These are phyloP conservation scores for Mycena vitilis DNA, from an alignment of 768 basidiomycete species.

Conservation along the genomic window DNA sequence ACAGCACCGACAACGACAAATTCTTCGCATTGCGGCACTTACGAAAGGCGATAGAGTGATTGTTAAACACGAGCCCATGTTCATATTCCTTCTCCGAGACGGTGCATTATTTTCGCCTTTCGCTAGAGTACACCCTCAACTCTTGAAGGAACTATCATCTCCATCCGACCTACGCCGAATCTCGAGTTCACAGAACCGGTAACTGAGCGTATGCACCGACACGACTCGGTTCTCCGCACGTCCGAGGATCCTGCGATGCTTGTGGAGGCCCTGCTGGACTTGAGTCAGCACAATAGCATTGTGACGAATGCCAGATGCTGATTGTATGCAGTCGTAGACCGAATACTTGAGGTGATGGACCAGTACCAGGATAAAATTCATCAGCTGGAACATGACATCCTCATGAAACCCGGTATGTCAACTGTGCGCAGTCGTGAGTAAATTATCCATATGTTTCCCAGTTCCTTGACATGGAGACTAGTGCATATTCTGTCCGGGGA, in stretches of 20 bases:
- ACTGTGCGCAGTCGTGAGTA: constrained; percentile 68
- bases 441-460: neutral
- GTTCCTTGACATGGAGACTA: constrained; percentile 38
- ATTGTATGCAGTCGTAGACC: constrained; percentile 67
- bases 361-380: constrained; percentile 73
- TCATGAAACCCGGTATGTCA: constrained; percentile 70
- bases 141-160: constrained; percentile 68
- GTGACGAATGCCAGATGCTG: neutral
- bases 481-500: constrained; percentile 85
- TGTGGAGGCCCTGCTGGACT: constrained; percentile 76
- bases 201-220: constrained; percentile 63
- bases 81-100: constrained; percentile 74
- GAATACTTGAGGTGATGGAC: constrained; percentile 74
- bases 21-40: constrained; percentile 48
- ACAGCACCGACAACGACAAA: constrained; percentile 34
- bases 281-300: constrained; percentile 46
- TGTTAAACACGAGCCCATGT: constrained; percentile 68
- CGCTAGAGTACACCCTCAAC: constrained; percentile 3
- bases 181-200: constrained; percentile 68
- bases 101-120: constrained; percentile 49
- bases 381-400: constrained; percentile 68
- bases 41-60: constrained; percentile 68
- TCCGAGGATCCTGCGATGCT: constrained; percentile 77
- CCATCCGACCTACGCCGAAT: constrained; percentile 61
- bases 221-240: constrained; percentile 69